Conservation (phyloP, 768 basidiomycete species). For the Lactarius quietus region DNA sequence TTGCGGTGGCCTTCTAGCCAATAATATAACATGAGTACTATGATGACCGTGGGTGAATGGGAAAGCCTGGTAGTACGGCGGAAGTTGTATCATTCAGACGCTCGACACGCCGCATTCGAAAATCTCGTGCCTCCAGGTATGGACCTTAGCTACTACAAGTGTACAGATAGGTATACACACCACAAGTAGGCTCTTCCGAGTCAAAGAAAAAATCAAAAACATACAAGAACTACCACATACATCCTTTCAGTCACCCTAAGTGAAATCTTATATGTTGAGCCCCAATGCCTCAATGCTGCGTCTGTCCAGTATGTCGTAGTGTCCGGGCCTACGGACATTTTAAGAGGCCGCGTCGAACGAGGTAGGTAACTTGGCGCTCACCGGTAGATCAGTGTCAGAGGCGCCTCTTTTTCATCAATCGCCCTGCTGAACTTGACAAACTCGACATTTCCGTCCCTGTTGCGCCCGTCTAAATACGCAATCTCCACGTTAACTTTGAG, state of each 20-base stretch:
- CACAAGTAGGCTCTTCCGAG: background rate
- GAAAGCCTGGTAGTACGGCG: too few relatives aligned
- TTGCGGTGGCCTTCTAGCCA: too few relatives aligned
- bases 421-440: conserved; percentile 63
- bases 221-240: background rate
- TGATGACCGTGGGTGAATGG: too few relatives aligned
- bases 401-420: conserved; percentile 41
- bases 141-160: background rate
- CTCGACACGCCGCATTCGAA: too few relatives aligned
- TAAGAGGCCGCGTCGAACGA: conserved; percentile 8
- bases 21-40: too few relatives aligned
- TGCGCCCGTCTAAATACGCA: conserved; percentile 76
- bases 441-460: conserved; percentile 48
- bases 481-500: conserved; percentile 65
- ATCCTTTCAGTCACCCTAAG: background rate
- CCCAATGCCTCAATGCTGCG: conserved; percentile 29
- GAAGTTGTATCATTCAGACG: too few relatives aligned
- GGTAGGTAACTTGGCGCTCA: conserved; percentile 34
- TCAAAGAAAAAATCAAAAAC: background rate
- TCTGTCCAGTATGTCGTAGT: conserved; percentile 71
- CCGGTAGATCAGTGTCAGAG: conserved; percentile 74
- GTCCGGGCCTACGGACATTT: conserved; percentile 62
- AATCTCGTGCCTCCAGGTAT: background rate
- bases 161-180: conserved; percentile 4
- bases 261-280: background rate